Base-by-base conservation (phyloP, 2,329 filamentous ascomycete species). In the Bipolaris gigantea region DNA sequence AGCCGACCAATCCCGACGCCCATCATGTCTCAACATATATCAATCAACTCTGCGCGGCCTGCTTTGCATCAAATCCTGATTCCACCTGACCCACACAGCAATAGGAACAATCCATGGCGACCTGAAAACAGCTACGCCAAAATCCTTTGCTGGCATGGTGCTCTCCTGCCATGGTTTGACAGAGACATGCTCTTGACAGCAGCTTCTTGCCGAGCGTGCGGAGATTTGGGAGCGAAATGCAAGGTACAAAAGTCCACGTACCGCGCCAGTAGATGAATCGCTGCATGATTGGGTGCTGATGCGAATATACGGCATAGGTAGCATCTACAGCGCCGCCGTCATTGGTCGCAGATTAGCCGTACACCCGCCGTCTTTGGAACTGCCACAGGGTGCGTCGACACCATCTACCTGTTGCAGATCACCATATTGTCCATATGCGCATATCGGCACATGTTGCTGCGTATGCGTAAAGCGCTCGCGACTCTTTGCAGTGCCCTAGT, bases 161-260 rank as follows among this genome's bases (percentile, higher is more conserved):
- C 19, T n/a, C 10, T 25, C 18, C 36, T 18, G 19, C 32, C 18
- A 13, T 35, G 2, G 43, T 33, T 36, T 21, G 33, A 13, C 32
- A 18, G 25, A 19, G 10, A 19, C 43, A 23, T 27, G 19, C 16
- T 18, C 9, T 5, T 21, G 9, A 18, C 21, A 19, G 11, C 42
- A 41, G 16, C 30, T 38, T 33, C 23, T 19, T 46, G 32, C 41
- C 48, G 52, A 54, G 35, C 41, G 45, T 50, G 48, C 52, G 52
- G 52, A 55, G 36, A 27, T 32, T 32, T 51, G 41, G n/a, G 35
- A 41, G 43, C 36, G 40, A 50, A 44, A 44, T 55, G 47, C 52
- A 51, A 55, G 48, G 47, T 55, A 54, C 51, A 50, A n/a, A n/a
- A 35, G 25, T 27, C 32, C 30, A 32, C 19, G 51, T 49, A 44